Evolutionary conservation across 192 early-diverging fungal genomes (phyloP).

Genomic region (Backusella tarrabulga): DNA sequence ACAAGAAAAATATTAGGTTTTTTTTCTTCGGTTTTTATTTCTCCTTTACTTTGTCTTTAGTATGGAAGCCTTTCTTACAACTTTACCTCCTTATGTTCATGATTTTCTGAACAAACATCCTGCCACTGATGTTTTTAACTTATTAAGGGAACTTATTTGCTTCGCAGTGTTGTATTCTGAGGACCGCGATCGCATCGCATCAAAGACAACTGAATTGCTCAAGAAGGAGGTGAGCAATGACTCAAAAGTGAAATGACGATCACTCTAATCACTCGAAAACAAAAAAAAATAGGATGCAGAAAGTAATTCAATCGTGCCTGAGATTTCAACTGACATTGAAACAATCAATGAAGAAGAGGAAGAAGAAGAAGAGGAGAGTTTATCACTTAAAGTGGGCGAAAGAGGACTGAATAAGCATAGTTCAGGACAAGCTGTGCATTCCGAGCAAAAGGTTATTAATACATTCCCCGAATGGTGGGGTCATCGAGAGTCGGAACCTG

Average conservation of each 20-base stretch:
- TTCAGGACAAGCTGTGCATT: neutral
- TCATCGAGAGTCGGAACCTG: conserved; percentile 16
- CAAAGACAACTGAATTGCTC: neutral
- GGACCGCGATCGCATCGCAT: conserved; percentile 20
- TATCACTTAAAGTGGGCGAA: neutral
- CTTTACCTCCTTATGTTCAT: conserved; percentile 42
- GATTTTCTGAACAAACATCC: conserved; percentile 27
- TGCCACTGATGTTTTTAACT: conserved; percentile 25
- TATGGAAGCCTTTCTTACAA: conserved; percentile 39
- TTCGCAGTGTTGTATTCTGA: conserved; percentile 40
- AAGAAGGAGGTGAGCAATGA: neutral
- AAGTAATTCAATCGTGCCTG: conserved; percentile 2
- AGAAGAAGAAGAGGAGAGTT: neutral
- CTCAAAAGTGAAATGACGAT: neutral
- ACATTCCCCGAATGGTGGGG: conserved; percentile 34
- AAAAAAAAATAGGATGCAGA: neutral
- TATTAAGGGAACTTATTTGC: conserved; percentile 35
- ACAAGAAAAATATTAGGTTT: neutral
- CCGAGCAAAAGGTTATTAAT: conserved; percentile 1
- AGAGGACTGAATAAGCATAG: neutral
- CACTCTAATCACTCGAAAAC: neutral
- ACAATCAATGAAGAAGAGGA: conserved; percentile 2
- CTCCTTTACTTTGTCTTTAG: neutral
- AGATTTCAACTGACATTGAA: neutral
- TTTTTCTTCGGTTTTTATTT: neutral